Conservation (phyloP, 768 basidiomycete species). For the Collybiopsis luxurians region DNA sequence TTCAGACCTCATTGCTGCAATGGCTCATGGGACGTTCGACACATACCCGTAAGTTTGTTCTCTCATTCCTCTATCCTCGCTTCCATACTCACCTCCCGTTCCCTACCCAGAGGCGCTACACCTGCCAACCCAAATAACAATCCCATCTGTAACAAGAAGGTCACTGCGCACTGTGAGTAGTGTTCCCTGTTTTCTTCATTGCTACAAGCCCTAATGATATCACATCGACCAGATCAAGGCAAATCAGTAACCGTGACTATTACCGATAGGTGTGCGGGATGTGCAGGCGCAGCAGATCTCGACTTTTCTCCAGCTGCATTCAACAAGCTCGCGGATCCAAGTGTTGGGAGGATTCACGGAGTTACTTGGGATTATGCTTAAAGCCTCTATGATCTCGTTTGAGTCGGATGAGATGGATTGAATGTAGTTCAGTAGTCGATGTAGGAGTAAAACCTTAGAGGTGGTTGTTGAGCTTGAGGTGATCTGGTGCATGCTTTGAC, state of each 20-base stretch:
- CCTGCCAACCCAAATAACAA: slow-evolving; percentile 9
- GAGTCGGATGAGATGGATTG: too few species aligned
- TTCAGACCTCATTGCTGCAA: slow-evolving; percentile 31
- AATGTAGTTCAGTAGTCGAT: too few species aligned
- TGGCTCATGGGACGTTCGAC: slow-evolving; percentile 31
- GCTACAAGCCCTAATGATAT: not conserved
- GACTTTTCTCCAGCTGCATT: slow-evolving; percentile 6
- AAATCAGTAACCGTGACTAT: slow-evolving; percentile 10
- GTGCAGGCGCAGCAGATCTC: slow-evolving; percentile 7
- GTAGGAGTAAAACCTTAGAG: too few species aligned
- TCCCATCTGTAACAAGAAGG: slow-evolving; percentile 10
- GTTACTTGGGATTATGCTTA: slow-evolving; percentile 9
- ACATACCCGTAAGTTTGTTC: slow-evolving; percentile 27
- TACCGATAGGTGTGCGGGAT: slow-evolving; percentile 11
- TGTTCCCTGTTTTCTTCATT: not conserved
- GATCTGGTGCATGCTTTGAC: not conserved
- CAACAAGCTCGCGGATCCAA: not conserved
- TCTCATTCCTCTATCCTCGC: not conserved
- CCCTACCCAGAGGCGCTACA: slow-evolving; percentile 7
- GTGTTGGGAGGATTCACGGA: not conserved
- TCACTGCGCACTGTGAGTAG: slow-evolving; percentile 4
- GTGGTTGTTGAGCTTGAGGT: too few species aligned
- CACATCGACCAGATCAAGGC: slow-evolving; percentile 4
- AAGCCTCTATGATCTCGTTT: too few species aligned
- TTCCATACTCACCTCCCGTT: too few species aligned